Conservation (phyloP, 306 rosid genomes). For the Glycyrrhiza uralensis region DNA sequence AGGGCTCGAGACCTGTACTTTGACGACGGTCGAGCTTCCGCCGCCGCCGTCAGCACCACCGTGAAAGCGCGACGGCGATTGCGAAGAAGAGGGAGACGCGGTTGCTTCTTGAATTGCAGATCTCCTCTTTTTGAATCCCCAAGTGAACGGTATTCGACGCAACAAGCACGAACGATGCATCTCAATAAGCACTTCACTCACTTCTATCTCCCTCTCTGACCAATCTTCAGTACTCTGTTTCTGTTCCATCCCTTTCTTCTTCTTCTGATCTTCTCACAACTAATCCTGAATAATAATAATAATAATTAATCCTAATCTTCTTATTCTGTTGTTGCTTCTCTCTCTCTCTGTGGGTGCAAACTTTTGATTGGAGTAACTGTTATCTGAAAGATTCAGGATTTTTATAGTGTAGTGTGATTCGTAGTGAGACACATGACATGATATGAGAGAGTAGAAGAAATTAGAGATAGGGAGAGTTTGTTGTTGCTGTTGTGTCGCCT, state of each 20-base stretch:
- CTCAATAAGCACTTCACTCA: neutral
- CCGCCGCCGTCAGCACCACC: neutral
- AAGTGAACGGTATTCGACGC: neutral
- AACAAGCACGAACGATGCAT: neutral
- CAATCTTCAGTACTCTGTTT: neutral
- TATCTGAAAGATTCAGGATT: neutral
- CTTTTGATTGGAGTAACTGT: neutral
- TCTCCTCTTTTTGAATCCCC: conserved; percentile 54
- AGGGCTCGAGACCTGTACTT: conserved; percentile 35
- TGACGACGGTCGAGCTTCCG: neutral
- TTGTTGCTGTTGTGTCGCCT: neutral
- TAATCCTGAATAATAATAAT: too few relatives aligned
- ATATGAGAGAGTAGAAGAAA: too few relatives aligned
- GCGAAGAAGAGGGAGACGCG: neutral
- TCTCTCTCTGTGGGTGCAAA: neutral
- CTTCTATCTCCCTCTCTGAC: neutral
- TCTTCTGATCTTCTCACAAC: too few relatives aligned
- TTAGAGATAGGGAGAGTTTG: too few relatives aligned
- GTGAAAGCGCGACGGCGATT: neutral
- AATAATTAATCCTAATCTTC: too few relatives aligned
- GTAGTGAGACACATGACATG: too few relatives aligned
- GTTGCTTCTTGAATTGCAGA: conserved; percentile 26
- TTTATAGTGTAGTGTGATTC: too few relatives aligned
- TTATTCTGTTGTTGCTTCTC: neutral
- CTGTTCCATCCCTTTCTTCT: neutral